Evolutionary conservation across 345 rosid genomes (phyloP).

Genomic region (Adansonia digitata): DNA sequence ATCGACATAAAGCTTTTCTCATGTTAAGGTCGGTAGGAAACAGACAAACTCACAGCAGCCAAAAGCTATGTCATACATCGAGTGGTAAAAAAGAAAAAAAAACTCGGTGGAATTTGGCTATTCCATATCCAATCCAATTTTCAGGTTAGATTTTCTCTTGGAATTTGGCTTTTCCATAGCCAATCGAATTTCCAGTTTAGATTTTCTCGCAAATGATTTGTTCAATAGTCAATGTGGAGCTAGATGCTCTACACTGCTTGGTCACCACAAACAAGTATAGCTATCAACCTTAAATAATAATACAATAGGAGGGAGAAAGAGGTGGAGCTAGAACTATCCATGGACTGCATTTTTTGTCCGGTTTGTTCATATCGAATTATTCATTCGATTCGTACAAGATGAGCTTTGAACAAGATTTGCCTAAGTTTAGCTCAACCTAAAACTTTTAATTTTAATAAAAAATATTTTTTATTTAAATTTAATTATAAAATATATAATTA

Average conservation of each 20-base stretch:
- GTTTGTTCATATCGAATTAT: too few species aligned
- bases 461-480: too few species aligned
- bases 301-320: not conserved
- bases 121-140: conserved; percentile 1
- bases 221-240: not conserved
- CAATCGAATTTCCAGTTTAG: not conserved
- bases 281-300: not conserved
- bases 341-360: too few species aligned
- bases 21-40: not conserved
- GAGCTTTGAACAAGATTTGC: too few species aligned
- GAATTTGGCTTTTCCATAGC: not conserved
- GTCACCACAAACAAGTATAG: not conserved
- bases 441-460: too few species aligned
- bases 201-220: not conserved
- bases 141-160: not conserved
- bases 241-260: not conserved
- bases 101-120: not conserved
- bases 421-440: too few species aligned
- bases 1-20: not conserved
- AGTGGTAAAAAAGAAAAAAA: not conserved
- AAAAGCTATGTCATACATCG: too few species aligned
- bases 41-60: not conserved
- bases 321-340: too few species aligned
- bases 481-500: too few species aligned
- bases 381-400: too few species aligned